Evolutionary conservation across 176 grass and related monocot genomes (phyloP).

Genomic region (Typha latifolia): DNA sequence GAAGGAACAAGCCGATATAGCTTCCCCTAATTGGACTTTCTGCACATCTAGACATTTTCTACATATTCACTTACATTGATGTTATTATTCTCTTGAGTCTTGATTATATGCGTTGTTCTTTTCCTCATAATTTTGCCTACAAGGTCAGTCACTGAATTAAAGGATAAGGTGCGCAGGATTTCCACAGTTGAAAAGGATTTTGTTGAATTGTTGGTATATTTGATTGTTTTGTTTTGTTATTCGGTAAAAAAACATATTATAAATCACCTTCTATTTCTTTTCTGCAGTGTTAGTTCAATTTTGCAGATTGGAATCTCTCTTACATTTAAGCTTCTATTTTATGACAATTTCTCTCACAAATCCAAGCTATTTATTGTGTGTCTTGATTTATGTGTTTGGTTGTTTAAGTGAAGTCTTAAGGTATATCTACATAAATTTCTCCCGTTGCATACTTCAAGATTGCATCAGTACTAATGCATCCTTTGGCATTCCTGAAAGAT

Average conservation of each 20-base stretch:
- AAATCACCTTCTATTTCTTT: slow-evolving; percentile 11
- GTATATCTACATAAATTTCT: too few relatives aligned
- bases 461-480: too few relatives aligned
- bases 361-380: too few relatives aligned
- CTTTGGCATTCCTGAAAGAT: too few relatives aligned
- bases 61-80: neutral
- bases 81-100: slow-evolving; percentile 3
- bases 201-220: slow-evolving; percentile 52
- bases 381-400: too few relatives aligned
- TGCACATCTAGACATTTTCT: neutral
- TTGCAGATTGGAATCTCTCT: too few relatives aligned
- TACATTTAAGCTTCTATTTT: too few relatives aligned
- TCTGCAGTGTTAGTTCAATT: neutral
- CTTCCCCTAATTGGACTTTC: slow-evolving; percentile 1
- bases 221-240: slow-evolving; percentile 5
- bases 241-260: neutral
- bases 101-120: slow-evolving; percentile 7
- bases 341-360: too few relatives aligned
- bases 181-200: slow-evolving; percentile 73
- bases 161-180: slow-evolving; percentile 59
- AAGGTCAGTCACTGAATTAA: slow-evolving; percentile 52
- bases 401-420: too few relatives aligned
- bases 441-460: too few relatives aligned
- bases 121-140: neutral
- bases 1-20: slow-evolving; percentile 70